phyloP scores from a whole-genome alignment of 495 filamentous ascomycete genomes.

The Hypoxylon subgilvum region DNA sequence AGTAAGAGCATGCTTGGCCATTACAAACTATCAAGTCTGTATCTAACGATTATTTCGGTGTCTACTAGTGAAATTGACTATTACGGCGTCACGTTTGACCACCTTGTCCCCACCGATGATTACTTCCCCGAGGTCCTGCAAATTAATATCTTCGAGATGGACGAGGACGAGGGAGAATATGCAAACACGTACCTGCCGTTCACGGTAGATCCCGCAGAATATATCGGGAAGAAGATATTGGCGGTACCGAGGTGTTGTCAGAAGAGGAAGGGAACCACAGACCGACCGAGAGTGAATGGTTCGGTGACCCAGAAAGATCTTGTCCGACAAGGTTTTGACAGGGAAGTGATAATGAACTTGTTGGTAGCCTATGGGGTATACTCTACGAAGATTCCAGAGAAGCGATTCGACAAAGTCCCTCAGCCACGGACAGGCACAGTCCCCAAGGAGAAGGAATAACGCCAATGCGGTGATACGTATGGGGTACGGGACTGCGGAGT shows the following conservation, averaged over 20 bases:
- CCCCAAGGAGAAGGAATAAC: too few species aligned
- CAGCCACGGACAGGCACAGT: too few species aligned
- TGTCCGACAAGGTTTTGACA: too few species aligned
- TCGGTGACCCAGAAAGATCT: not conserved
- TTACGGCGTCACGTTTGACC: slow-evolving; percentile 50
- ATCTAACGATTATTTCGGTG: not conserved
- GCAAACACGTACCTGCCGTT: slow-evolving; percentile 41
- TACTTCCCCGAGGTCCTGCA: slow-evolving; percentile 42
- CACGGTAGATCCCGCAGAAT: slow-evolving; percentile 41
- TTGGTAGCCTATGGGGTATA: too few species aligned
- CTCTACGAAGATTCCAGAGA: too few species aligned
- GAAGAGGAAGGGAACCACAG: slow-evolving; percentile 46
- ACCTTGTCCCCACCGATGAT: slow-evolving; percentile 44
- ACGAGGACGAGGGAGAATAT: slow-evolving; percentile 41
- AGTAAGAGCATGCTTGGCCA: too few species aligned
- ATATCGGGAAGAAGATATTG: slow-evolving; percentile 47
- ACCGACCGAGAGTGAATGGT: slow-evolving; percentile 39
- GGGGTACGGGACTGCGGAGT: too few species aligned
- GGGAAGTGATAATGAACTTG: too few species aligned
- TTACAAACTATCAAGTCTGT: not conserved
- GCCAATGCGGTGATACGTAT: too few species aligned
- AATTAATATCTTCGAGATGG: slow-evolving; percentile 35
- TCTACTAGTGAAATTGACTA: slow-evolving; percentile 46
- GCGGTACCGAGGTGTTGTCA: slow-evolving; percentile 49
- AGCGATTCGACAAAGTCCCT: too few species aligned